Conservation (phyloP, 768 basidiomycete genomes). For the Collybia mongolica region DNA sequence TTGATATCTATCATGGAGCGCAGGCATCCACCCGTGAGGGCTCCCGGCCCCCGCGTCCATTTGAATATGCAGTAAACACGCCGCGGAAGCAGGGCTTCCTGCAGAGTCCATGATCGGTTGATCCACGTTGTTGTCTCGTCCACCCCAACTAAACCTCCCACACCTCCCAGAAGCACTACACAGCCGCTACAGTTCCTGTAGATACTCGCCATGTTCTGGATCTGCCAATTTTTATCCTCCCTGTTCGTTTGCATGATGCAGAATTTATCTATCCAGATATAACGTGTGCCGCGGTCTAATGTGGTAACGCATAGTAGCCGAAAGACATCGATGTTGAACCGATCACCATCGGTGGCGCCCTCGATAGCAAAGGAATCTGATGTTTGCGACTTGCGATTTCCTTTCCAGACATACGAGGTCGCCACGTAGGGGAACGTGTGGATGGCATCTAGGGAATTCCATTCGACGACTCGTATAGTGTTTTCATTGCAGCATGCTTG, state of each 20-base stretch:
- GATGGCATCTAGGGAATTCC: no score
- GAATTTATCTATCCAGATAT: conserved; percentile 2
- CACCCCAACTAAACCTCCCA: background rate
- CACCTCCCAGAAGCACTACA: background rate
- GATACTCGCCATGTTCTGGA: background rate
- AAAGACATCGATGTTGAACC: no score
- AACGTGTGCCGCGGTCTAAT: background rate
- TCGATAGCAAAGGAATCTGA: no score
- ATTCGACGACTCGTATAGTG: no score
- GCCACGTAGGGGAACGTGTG: no score
- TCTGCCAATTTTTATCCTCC: conserved; percentile 3
- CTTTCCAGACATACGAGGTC: no score
- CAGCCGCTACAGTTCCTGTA: background rate
- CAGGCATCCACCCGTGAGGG: no score
- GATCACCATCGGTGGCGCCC: no score
- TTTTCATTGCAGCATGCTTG: no score
- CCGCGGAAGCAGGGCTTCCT: background rate
- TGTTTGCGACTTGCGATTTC: no score
- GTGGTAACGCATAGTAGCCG: background rate
- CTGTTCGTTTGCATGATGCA: conserved; percentile 1
- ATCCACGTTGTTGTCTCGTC: conserved; percentile 1
- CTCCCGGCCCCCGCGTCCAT: background rate
- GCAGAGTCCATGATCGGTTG: conserved; percentile 1
- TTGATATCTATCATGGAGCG: background rate
- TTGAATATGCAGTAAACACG: background rate